These are phyloP conservation scores for Syzygium aqueum DNA, from an alignment of 345 rosid species.

Conservation along the genomic window DNA sequence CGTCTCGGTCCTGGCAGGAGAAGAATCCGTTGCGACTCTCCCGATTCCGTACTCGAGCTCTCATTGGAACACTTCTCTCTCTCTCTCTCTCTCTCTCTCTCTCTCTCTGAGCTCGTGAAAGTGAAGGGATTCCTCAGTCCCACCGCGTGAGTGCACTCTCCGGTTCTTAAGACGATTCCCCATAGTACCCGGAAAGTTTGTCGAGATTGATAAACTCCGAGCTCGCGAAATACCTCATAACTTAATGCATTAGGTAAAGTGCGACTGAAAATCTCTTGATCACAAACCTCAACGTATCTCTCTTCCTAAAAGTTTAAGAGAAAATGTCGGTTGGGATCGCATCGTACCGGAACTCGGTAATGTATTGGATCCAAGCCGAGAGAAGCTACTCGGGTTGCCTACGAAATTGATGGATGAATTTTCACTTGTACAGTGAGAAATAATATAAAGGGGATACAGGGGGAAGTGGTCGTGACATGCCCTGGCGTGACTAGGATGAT, in stretches of 20 bases:
- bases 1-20: not conserved
- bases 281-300: not conserved
- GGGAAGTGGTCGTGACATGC: not conserved
- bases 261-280: accelerated
- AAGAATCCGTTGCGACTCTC: not conserved
- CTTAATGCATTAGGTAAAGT: not conserved
- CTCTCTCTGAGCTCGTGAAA: not conserved
- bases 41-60: not conserved
- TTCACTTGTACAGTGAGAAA: not conserved
- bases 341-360: not conserved
- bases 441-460: not conserved
- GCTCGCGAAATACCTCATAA: accelerated
- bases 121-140: not conserved
- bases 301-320: not conserved
- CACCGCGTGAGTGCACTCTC: not conserved
- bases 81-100: not conserved
- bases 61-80: not conserved
- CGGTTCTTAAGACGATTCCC: too few relatives aligned
- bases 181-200: too few relatives aligned
- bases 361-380: not conserved
- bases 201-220: not conserved
- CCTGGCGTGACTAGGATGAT: not conserved
- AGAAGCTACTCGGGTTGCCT: not conserved
- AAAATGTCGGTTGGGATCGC: not conserved
- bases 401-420: not conserved